These are phyloP conservation scores for Chalara sp. DNA, from an alignment of 2,329 filamentous ascomycete species.

Conservation along the genomic window DNA sequence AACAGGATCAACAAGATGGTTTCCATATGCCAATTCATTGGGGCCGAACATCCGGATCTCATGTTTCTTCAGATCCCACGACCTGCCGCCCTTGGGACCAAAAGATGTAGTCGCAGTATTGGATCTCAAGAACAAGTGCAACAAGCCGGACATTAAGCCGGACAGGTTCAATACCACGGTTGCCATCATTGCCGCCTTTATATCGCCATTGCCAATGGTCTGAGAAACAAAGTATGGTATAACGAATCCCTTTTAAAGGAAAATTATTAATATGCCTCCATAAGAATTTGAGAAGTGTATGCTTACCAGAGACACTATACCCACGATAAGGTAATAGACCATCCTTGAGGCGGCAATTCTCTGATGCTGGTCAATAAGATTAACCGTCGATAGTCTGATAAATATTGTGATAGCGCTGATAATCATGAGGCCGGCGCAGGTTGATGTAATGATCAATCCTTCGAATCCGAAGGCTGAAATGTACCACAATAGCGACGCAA, in stretches of 20 bases:
- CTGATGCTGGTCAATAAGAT: slow-evolving; percentile 50
- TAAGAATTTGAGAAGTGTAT: slow-evolving; percentile 6
- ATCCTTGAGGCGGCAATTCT: slow-evolving; percentile 60
- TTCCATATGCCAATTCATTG: slow-evolving; percentile 26
- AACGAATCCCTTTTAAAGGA: slow-evolving; percentile 42
- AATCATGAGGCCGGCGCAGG: slow-evolving; percentile 44
- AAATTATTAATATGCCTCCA: slow-evolving; percentile 12
- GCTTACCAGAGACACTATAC: slow-evolving; percentile 51
- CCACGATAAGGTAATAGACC: slow-evolving; percentile 56
- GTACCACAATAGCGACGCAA: slow-evolving; percentile 63
- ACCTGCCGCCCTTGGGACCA: slow-evolving; percentile 37
- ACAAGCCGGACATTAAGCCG: slow-evolving; percentile 55
- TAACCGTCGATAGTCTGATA: slow-evolving; percentile 46
- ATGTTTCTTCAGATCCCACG: slow-evolving; percentile 41
- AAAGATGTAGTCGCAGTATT: slow-evolving; percentile 52
- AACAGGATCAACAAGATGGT: slow-evolving; percentile 22
- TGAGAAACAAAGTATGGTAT: slow-evolving; percentile 58
- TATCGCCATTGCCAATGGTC: slow-evolving; percentile 36
- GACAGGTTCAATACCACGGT: slow-evolving; percentile 61
- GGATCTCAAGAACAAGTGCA: slow-evolving; percentile 62
- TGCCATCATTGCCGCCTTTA: slow-evolving; percentile 54
- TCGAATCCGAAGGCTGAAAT: slow-evolving; percentile 52
- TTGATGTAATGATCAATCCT: slow-evolving; percentile 46
- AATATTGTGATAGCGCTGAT: slow-evolving; percentile 47
- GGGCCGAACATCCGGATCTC: slow-evolving; percentile 40